Base-by-base conservation (phyloP, 768 basidiomycete genomes). In the Melanogaster broomeanus region DNA sequence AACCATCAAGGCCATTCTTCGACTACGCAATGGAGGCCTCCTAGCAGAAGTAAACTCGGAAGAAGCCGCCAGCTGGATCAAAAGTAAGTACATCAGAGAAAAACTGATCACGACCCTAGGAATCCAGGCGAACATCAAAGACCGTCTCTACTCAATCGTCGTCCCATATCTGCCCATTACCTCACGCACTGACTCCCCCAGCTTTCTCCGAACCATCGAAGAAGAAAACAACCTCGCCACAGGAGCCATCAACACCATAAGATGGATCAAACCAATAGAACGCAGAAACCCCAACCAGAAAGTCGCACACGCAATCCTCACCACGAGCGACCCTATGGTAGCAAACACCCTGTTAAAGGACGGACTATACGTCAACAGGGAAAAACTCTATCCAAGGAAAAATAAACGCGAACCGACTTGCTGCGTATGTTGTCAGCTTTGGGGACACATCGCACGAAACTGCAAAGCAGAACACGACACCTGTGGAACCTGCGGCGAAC, bases 221-320 rank as follows among this genome's bases (percentile, higher is more conserved):
- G 15, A 42, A 0, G 52, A 52, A n/a, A 66, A 56, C 24, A 41
- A 38, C 19, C 33, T 66, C 0, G 24, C 22, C 6, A 1, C 24
- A 0, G 48, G 51, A 0, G 22, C 38, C 5, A 55, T 72, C 2
- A 25, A 28, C 0, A n/a, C 21, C 4, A 62, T 61, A 2, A 45
- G 54, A 8, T 74, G 55, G 59, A 62, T 72, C 16, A 71, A 72
- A 38, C 56, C 64, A 0, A n/a, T 48, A 0, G 52, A 59, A 12
- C 21, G 45, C 2, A 52, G 66, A 2, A 8, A 13, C 0, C 22
- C 21, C 8, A 42, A 38, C 0, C 73, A 72, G 45, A 45, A 42
- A 4, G 48, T 51, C 0, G 67, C 67, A 0, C 63, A 68, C 40
- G 42, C 62, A 0, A 53, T 71, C 6, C 27, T 72, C 3, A 50